Evolutionary conservation across 1,139 yeast species (phyloP), one percentile per base, ranked within the genome.

Genomic region (Suhomyces wounanorum): DNA sequence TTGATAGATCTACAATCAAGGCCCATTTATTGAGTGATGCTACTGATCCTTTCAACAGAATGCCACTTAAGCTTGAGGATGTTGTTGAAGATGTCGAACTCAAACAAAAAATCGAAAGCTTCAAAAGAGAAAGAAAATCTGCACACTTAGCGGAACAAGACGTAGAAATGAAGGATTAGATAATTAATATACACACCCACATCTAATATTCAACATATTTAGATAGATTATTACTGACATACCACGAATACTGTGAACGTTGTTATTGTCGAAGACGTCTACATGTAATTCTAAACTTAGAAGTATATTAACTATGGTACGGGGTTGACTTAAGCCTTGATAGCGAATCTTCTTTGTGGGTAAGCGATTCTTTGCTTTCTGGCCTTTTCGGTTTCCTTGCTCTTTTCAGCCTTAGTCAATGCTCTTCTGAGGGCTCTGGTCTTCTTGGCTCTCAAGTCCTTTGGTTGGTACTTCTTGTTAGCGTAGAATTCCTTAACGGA

Each of bases 341-440:
- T 89, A 78, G 98, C 98, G 81, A 82, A 94, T 82, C 88, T 88
- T 88, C 96, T 91, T 82, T 87, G 92, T 78, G 99, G 97, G 96
- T 87, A 90, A 80, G 97, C 96, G 72, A 85, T 83, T 74, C 84
- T 84, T 81, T 83, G 87, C 90, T 94, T 94, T 81, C 84, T 84
- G 72, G 92, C 91, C 84, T 89, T 91, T 68, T 79, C 87, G 73
- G 98, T 92, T 78, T 81, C 79, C 77, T 81, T 80, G 67, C 83
- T 72, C 74, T 89, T 85, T 82, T 94, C 97, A 78, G 79, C 78
- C 75, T 87, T 83, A 77, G 97, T 85, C 76, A 94, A 85, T 77
- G 86, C 84, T 85, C 98, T 90, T 89, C 99, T 92, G 79, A 94
- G 82, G 78, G 99, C 98, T 87, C 98, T 94, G 81, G 99, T 94